Evolutionary conservation across 108 stramenopile genomes (phyloP), one percentile per base, ranked within the genome.

Genomic region (Ochromonas danica): DNA sequence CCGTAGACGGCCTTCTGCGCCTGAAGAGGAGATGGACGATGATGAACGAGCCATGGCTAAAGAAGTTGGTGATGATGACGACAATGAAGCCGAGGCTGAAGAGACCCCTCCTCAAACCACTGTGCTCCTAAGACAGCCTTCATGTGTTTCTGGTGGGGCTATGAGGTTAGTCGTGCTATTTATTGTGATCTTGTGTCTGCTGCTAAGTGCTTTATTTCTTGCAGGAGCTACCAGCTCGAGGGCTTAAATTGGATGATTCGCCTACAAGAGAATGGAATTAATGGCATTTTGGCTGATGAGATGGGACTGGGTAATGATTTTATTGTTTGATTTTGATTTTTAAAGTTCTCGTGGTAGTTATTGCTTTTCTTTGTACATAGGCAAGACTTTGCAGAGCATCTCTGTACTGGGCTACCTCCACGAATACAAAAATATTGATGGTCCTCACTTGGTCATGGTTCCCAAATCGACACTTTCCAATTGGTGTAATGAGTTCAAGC

Each of bases 401-500:
- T 87, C 90, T 42, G 77, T 97, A 45, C 79, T 97, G 57, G 90
- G 88, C 1, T 84, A 93, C 81, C 74, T 92, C 57, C 87, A 92
- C 14, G 91, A 92, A 83, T 89, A 90, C 78, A 81, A 86, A 71
- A 92, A 92, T 25, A 87, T 96, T 71, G 87, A 85, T 65, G 98
- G 98, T 1, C 98, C 96, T 10, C 97, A 97, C 87, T 82, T 99
- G 30, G 89, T 99, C 77, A 90, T 93, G 79, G 97, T 98, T 2
- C 99, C 99, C 22, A 97, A 97, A 88, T 94, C 93, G 1, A 97
- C 97, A 1, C 91, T 99, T 39, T 90, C 91, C 83, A 97, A 97
- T 81, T 99, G 99, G 99, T 92, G 92, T 90, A 97, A 97, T 82
- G 99, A 99, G 87, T 80, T 99, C 33, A 81, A 84, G 39, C 84